Conservation (phyloP, 192 early-diverging fungal genomes). For the Coemansia guatemalensis region DNA sequence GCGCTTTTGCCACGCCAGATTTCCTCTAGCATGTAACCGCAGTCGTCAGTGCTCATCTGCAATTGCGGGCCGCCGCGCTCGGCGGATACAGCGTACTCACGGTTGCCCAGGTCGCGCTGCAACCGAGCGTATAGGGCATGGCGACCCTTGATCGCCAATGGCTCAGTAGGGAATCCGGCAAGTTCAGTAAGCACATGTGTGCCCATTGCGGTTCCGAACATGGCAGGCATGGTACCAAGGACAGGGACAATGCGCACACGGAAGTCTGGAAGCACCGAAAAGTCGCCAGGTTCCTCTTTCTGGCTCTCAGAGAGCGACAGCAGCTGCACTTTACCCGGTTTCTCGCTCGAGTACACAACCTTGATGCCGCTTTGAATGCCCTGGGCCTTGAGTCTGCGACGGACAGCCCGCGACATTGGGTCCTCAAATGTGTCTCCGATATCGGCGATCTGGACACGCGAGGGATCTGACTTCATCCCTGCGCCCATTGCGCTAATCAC, state of each 20-base stretch:
- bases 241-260: conserved; percentile 83
- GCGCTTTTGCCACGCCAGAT: conserved; percentile 81
- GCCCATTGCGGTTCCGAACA: conserved; percentile 93
- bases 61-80: conserved; percentile 30
- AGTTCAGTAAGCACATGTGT: conserved; percentile 76
- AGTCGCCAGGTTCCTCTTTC: conserved; percentile 82
- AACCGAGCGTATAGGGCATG: conserved; percentile 71
- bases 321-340: conserved; percentile 86
- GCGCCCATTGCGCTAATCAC: conserved; percentile 97
- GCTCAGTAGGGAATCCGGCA: conserved; percentile 66
- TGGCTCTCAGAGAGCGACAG: conserved; percentile 86
- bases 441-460: conserved; percentile 93
- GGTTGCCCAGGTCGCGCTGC: conserved; percentile 68
- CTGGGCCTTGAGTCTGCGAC: conserved; percentile 66
- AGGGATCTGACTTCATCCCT: conserved; percentile 96
- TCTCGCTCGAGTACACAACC: conserved; percentile 96
- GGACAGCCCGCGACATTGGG: conserved; percentile 84
- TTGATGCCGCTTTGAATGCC: conserved; percentile 78
- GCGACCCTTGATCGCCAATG: conserved; percentile 72
- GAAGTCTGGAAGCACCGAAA: conserved; percentile 91
- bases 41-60: conserved; percentile 59
- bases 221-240: conserved; percentile 86
- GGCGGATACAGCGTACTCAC: conserved; percentile 42
- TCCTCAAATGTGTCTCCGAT: conserved; percentile 95
- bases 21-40: conserved; percentile 88